phyloP scores from a whole-genome alignment of 306 rosid genomes.

The Spatholobus suberectus region DNA sequence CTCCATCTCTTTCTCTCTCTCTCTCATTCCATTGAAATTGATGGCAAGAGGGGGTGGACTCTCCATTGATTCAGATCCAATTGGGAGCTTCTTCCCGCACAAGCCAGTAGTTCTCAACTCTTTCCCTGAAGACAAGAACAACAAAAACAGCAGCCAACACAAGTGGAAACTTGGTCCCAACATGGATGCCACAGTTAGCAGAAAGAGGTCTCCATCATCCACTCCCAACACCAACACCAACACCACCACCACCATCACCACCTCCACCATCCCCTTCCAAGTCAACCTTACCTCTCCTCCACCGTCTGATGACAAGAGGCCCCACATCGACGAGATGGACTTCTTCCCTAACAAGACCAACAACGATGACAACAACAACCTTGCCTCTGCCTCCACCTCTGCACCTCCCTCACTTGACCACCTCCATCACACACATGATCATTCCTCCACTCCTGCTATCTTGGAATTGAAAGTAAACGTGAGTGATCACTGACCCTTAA shows the following conservation, averaged over 20 bases:
- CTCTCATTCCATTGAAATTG: slow-evolving; percentile 49
- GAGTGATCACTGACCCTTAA: slow-evolving; percentile 22
- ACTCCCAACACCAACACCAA: not conserved
- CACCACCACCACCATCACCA: not conserved
- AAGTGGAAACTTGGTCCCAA: slow-evolving; percentile 13
- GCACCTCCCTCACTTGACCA: not conserved
- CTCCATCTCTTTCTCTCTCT: slow-evolving; percentile 43
- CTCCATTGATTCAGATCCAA: slow-evolving; percentile 94
- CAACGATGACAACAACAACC: not conserved
- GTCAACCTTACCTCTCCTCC: slow-evolving; percentile 75
- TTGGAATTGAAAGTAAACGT: slow-evolving; percentile 67
- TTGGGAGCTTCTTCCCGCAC: slow-evolving; percentile 48
- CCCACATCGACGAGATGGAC: slow-evolving; percentile 68
- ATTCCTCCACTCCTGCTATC: slow-evolving; percentile 25
- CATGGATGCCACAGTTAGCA: slow-evolving; percentile 44
- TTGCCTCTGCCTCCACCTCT: slow-evolving; percentile 37
- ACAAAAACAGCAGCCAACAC: not conserved
- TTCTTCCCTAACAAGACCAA: slow-evolving; percentile 58
- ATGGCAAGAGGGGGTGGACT: slow-evolving; percentile 86
- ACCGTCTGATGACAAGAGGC: slow-evolving; percentile 39
- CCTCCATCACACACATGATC: slow-evolving; percentile 25
- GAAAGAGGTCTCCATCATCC: slow-evolving; percentile 37
- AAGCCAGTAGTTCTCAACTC: slow-evolving; percentile 68
- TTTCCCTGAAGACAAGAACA: slow-evolving; percentile 50
- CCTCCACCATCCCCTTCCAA: slow-evolving; percentile 55